These are phyloP conservation scores for Stereocaulon alpinum DNA, from an alignment of 495 filamentous ascomycete genomes.

Conservation along the genomic window DNA sequence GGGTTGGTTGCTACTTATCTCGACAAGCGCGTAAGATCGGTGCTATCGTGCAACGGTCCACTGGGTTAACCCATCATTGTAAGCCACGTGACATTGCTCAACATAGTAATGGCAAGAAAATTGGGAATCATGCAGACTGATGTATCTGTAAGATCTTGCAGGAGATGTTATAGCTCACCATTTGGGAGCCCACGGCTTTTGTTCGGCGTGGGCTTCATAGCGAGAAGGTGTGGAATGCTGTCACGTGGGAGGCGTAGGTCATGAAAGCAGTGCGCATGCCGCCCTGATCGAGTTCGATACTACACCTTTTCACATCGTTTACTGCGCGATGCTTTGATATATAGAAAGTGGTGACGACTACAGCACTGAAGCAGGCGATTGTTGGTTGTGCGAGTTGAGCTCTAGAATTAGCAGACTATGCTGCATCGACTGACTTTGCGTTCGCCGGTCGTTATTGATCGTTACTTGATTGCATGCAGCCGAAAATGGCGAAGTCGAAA, in stretches of 20 bases:
- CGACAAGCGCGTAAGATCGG: background rate
- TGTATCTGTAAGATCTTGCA: background rate
- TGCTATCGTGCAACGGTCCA: background rate
- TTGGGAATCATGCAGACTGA: background rate
- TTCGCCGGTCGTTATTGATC: conserved; percentile 11
- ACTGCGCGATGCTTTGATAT: conserved; percentile 3
- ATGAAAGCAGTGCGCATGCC: conserved; percentile 5
- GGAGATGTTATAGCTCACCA: conserved; percentile 9
- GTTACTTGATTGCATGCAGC: conserved; percentile 13
- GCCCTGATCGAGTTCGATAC: background rate
- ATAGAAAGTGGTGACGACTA: conserved; percentile 8
- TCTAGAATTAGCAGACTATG: conserved; percentile 3
- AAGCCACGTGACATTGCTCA: background rate
- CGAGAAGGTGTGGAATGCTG: background rate
- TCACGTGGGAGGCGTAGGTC: background rate
- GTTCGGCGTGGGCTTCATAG: background rate
- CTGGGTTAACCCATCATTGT: background rate
- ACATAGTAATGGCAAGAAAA: background rate
- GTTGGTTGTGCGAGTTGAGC: background rate
- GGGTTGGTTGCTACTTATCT: background rate
- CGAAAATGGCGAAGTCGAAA: conserved; percentile 15
- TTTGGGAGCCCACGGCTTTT: background rate
- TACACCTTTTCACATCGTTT: conserved; percentile 5
- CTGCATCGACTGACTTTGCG: conserved; percentile 12
- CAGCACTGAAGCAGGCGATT: conserved; percentile 7